A percentile compares a stretch with the other conserved stretches of the same genome.
These are phyloP conservation scores for Fusarium papillatum DNA, from an alignment of 2,329 filamentous ascomycete genomes.

Conservation along the genomic window DNA sequence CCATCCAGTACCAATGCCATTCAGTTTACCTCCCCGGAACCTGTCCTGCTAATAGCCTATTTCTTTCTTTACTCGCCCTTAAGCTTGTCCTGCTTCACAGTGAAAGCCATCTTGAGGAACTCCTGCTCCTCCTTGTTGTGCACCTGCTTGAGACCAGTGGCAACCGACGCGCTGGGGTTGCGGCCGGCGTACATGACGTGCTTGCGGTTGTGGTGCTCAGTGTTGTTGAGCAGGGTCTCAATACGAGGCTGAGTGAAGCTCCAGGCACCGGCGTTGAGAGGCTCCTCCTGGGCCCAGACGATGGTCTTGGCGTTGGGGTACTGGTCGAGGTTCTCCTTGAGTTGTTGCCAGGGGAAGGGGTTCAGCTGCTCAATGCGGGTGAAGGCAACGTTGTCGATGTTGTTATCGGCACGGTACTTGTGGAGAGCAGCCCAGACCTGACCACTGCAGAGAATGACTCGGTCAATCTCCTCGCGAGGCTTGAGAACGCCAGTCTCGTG, in stretches of 20 bases:
- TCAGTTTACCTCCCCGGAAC: conserved; percentile 24
- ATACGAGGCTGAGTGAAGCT: conserved; percentile 97
- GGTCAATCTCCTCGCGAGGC: conserved; percentile 87
- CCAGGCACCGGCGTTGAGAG: conserved; percentile 97
- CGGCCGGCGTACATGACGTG: conserved; percentile 98
- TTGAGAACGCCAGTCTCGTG: conserved; percentile 84
- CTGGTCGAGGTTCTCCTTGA: conserved; percentile 95
- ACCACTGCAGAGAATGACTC: conserved; percentile 93
- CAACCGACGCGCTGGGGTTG: conserved; percentile 92
- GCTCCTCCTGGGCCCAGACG: conserved; percentile 98
- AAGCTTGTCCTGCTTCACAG: conserved; percentile 76
- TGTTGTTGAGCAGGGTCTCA: conserved; percentile 95
- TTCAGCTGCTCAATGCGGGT: conserved; percentile 98
- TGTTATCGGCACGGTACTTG: conserved; percentile 91
- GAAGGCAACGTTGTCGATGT: conserved; percentile 91
- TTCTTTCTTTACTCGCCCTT: conserved; percentile 69
- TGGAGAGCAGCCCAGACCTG: conserved; percentile 93
- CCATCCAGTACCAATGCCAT: conserved; percentile 18
- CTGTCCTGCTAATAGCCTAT: background rate
- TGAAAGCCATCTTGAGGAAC: conserved; percentile 76
- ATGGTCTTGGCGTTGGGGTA: conserved; percentile 99
- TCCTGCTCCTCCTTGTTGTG: conserved; percentile 96
- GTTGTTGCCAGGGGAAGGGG: conserved; percentile 98
- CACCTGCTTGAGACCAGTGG: conserved; percentile 89
- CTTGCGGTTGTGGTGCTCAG: conserved; percentile 91